phyloP scores from a whole-genome alignment of 106 monocot genomes.

The Platanthera guangdongensis region DNA sequence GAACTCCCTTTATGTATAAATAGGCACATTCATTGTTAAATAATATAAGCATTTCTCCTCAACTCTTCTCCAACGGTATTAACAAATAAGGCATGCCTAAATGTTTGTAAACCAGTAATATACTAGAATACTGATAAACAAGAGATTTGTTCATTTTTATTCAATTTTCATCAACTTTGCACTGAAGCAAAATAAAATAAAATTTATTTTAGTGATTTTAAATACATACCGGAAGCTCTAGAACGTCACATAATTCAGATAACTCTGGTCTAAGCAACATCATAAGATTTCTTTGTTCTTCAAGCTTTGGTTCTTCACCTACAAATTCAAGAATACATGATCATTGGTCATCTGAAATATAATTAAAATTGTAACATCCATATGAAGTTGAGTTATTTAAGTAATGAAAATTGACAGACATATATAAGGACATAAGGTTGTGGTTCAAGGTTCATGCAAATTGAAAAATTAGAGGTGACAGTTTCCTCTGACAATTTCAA shows the following conservation, averaged over 20 bases:
- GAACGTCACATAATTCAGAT: slow-evolving; percentile 39
- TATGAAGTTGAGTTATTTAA: slow-evolving; percentile 5
- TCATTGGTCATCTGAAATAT: slow-evolving; percentile 18
- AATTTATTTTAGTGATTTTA: neutral
- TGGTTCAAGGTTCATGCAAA: neutral
- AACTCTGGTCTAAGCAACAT: slow-evolving; percentile 59
- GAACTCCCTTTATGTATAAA: no score
- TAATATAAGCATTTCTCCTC: no score
- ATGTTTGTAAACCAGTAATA: neutral
- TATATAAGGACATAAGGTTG: neutral
- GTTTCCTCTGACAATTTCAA: neutral
- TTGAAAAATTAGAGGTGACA: neutral
- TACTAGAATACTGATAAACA: neutral
- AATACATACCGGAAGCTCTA: slow-evolving; percentile 61
- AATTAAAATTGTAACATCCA: slow-evolving; percentile 8
- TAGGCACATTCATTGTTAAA: no score
- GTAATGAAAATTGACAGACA: neutral
- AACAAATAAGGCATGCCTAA: neutral
- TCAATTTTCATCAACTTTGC: neutral
- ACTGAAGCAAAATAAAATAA: neutral
- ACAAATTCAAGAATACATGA: slow-evolving; percentile 22
- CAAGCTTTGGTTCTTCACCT: slow-evolving; percentile 17
- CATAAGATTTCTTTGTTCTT: slow-evolving; percentile 39
- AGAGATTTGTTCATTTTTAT: neutral
- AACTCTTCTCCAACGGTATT: neutral